Conservation (phyloP, 495 filamentous ascomycete genomes). For the Neurospora sp. region DNA sequence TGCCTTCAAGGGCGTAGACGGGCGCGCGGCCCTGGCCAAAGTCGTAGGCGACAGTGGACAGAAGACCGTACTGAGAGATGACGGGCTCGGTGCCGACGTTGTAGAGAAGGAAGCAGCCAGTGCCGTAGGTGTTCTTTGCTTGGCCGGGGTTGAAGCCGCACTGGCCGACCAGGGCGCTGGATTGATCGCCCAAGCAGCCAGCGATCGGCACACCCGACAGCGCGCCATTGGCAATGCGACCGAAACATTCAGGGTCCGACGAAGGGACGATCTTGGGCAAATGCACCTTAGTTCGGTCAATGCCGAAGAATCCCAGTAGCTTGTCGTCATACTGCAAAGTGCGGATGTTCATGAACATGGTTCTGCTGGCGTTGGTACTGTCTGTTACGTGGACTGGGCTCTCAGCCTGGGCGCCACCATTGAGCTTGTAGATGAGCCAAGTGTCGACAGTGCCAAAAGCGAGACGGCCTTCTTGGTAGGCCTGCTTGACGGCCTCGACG, state of each 20-base stretch:
- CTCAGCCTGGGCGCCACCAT: conserved; percentile 56
- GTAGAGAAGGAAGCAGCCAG: conserved; percentile 90
- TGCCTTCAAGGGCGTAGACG: conserved; percentile 86
- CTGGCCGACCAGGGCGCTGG: conserved; percentile 84
- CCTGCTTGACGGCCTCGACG: conserved; percentile 57
- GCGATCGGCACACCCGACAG: conserved; percentile 72
- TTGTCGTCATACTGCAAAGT: conserved; percentile 78
- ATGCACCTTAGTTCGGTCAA: conserved; percentile 64
- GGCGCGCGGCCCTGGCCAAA: conserved; percentile 66
- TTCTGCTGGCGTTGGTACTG: conserved; percentile 83
- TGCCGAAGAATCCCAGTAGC: conserved; percentile 72
- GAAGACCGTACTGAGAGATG: conserved; percentile 77
- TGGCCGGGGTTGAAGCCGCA: conserved; percentile 77
- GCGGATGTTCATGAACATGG: conserved; percentile 93
- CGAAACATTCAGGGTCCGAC: conserved; percentile 68
- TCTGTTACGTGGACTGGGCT: conserved; percentile 71
- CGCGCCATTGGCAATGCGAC: conserved; percentile 52
- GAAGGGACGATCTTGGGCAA: conserved; percentile 84
- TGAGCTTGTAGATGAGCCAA: conserved; percentile 86
- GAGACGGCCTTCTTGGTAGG: conserved; percentile 70
- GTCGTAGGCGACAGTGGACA: conserved; percentile 81
- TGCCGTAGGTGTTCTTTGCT: conserved; percentile 96
- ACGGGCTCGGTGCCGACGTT: conserved; percentile 89
- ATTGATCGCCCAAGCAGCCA: conserved; percentile 88
- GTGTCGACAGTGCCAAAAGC: conserved; percentile 91